These are phyloP conservation scores for Neophaeococcomyces aloes DNA, from an alignment of 2,329 filamentous ascomycete genomes.

Conservation along the genomic window DNA sequence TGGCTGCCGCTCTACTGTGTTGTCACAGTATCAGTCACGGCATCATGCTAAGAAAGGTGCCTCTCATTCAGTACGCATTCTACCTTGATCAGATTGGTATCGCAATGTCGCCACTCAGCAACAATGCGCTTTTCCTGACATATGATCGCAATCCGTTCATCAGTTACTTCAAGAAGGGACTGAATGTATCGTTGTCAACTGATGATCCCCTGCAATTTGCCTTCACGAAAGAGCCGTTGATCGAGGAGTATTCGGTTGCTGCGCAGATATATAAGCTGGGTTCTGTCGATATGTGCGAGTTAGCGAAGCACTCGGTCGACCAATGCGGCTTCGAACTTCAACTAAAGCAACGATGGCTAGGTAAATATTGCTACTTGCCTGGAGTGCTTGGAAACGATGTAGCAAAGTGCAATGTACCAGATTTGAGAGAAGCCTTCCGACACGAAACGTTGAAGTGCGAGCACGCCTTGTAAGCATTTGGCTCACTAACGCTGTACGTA, in stretches of 20 bases:
- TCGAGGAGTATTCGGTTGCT: constrained; percentile 95
- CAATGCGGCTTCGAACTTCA: constrained; percentile 88
- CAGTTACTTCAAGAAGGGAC: constrained; percentile 84
- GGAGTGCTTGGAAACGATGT: constrained; percentile 82
- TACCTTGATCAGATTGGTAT: constrained; percentile 97
- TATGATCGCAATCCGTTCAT: constrained; percentile 96
- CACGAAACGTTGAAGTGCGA: constrained; percentile 80
- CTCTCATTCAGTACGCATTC: constrained; percentile 89
- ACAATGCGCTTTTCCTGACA: constrained; percentile 90
- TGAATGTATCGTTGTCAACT: constrained; percentile 93
- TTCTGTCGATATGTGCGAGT: constrained; percentile 95
- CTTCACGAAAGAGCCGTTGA: constrained; percentile 94
- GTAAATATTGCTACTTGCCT: constrained; percentile 62
- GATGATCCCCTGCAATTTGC: constrained; percentile 97
- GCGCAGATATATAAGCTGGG: constrained; percentile 98
- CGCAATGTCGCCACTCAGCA: constrained; percentile 97
- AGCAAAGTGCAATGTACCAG: constrained; percentile 91
- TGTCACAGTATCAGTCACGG: constrained; percentile 97
- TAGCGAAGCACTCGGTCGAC: constrained; percentile 89
- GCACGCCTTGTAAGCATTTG: constrained; percentile 58
- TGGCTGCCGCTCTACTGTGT: constrained; percentile 82
- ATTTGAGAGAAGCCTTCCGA: constrained; percentile 80
- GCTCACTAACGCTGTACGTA: too few relatives aligned
- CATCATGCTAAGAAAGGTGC: constrained; percentile 82
- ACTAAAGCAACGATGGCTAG: constrained; percentile 87